phyloP scores from a whole-genome alignment of 2,329 filamentous ascomycete species.

The Cephalotrichum gorgonifer region DNA sequence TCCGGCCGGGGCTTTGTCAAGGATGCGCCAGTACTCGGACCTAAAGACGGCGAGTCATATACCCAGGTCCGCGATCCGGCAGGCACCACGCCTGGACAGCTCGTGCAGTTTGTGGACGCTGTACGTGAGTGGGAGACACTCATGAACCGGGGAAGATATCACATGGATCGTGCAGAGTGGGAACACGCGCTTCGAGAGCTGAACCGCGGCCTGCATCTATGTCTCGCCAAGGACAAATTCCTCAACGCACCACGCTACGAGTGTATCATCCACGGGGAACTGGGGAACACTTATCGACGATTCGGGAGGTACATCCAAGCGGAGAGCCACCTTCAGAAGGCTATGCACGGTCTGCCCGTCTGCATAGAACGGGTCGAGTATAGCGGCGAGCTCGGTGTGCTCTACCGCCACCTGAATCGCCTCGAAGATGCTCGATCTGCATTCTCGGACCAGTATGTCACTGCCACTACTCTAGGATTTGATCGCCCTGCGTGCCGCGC shows the following conservation, averaged over 20 bases:
- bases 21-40: constrained; percentile 20
- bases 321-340: constrained; percentile 12
- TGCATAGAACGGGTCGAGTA: constrained; percentile 11
- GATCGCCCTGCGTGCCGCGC: constrained; percentile 17
- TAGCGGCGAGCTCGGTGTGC: constrained; percentile 19
- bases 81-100: constrained; percentile 8
- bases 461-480: constrained; percentile 13
- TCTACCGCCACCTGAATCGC: constrained; percentile 19
- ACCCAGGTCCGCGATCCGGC: constrained; percentile 13
- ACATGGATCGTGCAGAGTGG: constrained; percentile 10
- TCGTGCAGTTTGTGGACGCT: constrained; percentile 12
- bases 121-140: constrained; percentile 10
- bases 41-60: constrained; percentile 11
- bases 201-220: constrained; percentile 14
- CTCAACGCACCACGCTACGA: constrained; percentile 9
- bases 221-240: constrained; percentile 6
- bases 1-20: constrained; percentile 17
- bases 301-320: constrained; percentile 18
- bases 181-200: constrained; percentile 13
- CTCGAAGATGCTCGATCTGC: constrained; percentile 17
- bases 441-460: constrained; percentile 17
- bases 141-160: constrained; percentile 9
- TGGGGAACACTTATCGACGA: constrained; percentile 18
- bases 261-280: constrained; percentile 12
- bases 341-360: constrained; percentile 9